These are phyloP conservation scores for Dalbergia cochinchinensis DNA, from an alignment of 306 rosid species.

Conservation along the genomic window DNA sequence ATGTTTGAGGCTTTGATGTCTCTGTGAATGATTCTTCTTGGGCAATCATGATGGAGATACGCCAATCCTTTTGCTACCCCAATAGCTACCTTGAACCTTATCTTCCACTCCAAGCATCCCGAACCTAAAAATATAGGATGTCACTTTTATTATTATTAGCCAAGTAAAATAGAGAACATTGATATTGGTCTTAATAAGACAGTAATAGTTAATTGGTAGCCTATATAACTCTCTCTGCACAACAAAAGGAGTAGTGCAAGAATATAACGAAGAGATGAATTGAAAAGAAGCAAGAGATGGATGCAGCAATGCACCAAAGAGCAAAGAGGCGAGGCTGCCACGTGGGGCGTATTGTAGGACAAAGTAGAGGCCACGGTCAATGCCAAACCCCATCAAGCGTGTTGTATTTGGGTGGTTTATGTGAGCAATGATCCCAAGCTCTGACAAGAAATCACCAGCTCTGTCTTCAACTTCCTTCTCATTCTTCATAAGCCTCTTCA, in stretches of 20 bases:
- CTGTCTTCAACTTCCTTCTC: slow-evolving; percentile 64
- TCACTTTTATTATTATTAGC: slow-evolving; percentile 38
- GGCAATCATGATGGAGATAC: slow-evolving; percentile 87
- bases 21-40: slow-evolving; percentile 85
- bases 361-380: slow-evolving; percentile 70
- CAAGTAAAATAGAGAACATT: neutral
- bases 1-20: slow-evolving; percentile 92
- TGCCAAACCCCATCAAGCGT: slow-evolving; percentile 72
- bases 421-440: slow-evolving; percentile 90
- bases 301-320: slow-evolving; percentile 67
- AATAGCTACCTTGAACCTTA: slow-evolving; percentile 75
- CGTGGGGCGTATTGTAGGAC: slow-evolving; percentile 71
- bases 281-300: neutral
- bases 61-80: slow-evolving; percentile 80
- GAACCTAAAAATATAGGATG: slow-evolving; percentile 55
- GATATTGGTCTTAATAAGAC: neutral
- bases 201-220: neutral
- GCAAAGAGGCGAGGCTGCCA: slow-evolving; percentile 80
- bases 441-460: slow-evolving; percentile 74
- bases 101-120: slow-evolving; percentile 64
- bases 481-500: slow-evolving; percentile 68
- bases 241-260: neutral
- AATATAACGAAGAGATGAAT: neutral
- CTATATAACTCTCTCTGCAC: neutral
- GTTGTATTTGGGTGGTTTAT: slow-evolving; percentile 76